Evolutionary conservation across 2,329 filamentous ascomycete species (phyloP), one percentile per base, ranked within the genome.

Genomic region (Trematosphaeria pertusa): DNA sequence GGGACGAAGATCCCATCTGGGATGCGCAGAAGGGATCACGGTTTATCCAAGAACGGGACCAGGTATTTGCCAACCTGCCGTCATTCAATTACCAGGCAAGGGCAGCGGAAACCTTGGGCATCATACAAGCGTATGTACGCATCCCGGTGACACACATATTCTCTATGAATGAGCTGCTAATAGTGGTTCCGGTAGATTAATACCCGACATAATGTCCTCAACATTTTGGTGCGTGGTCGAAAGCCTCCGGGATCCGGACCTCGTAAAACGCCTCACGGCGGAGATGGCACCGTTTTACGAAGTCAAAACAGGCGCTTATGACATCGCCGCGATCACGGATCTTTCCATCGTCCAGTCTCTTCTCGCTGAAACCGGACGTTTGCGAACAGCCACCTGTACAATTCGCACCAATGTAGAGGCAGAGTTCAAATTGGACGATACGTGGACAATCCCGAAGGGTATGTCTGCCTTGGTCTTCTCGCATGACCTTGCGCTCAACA

Each of bases 201-300:
- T 52, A 12, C 46, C 54, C 2, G 48, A 45, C 3, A 34, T 58
- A 3, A 35, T 60, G 3, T 52, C 63, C 1, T 52, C 48, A 7
- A 47, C 55, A 5, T 61, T 67, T 18, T 69, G 67, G 67, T 50
- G 45, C 4, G 42, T 59, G 2, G 30, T 69, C 4, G 67, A 69
- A 37, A 37, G 50, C 12, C 26, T 61, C 2, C 59, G 59, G 7
- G 54, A 62, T 14, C 52, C 58, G 2, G 36, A 54, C 6, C 44
- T 69, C 1, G 37, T 31, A 14, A 53, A 59, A 7, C 43, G 52
- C 5, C 20, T 70, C 15, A 50, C 46, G 3, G 32, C 42, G 3
- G 38, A 50, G 7, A 45, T 63, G 12, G 37, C 18, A 12, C 43
- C 47, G 22, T 37, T 57, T 7, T 45, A 44, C 15, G 43, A 57